These are phyloP conservation scores for Excoecaria agallocha DNA, from an alignment of 345 rosid species.

Conservation along the genomic window DNA sequence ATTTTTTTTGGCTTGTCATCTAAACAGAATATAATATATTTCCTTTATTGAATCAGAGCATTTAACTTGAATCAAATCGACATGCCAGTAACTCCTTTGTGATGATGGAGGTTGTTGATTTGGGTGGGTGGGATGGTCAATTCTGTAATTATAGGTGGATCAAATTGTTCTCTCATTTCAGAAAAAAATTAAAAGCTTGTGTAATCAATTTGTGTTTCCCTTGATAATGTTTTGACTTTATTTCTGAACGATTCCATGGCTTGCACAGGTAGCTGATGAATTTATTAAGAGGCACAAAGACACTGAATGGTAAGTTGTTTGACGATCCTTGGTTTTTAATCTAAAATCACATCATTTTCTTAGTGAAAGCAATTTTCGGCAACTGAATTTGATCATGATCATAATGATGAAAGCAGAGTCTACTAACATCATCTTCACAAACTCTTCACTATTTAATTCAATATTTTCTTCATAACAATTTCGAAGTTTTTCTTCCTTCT, in stretches of 20 bases:
- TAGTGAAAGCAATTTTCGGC: too few relatives aligned
- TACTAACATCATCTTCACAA: too few relatives aligned
- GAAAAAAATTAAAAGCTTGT: not conserved
- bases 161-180: not conserved
- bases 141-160: not conserved
- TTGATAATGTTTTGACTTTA: not conserved
- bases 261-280: conserved; percentile 61
- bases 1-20: not conserved
- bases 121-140: not conserved
- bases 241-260: conserved; percentile 11
- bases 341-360: conserved; percentile 17
- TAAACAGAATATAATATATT: too few relatives aligned
- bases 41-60: too few relatives aligned
- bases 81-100: too few relatives aligned
- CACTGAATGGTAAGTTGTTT: conserved; percentile 51
- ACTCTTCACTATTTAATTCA: too few relatives aligned
- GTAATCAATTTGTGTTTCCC: not conserved
- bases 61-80: too few relatives aligned
- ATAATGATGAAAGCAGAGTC: too few relatives aligned
- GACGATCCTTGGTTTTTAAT: conserved; percentile 7
- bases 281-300: conserved; percentile 60
- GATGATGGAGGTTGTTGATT: not conserved
- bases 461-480: too few relatives aligned
- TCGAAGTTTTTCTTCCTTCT: too few relatives aligned
- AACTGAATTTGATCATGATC: too few relatives aligned